Evolutionary conservation across 768 basidiomycete genomes (phyloP).

Genomic region (Russula foetens): DNA sequence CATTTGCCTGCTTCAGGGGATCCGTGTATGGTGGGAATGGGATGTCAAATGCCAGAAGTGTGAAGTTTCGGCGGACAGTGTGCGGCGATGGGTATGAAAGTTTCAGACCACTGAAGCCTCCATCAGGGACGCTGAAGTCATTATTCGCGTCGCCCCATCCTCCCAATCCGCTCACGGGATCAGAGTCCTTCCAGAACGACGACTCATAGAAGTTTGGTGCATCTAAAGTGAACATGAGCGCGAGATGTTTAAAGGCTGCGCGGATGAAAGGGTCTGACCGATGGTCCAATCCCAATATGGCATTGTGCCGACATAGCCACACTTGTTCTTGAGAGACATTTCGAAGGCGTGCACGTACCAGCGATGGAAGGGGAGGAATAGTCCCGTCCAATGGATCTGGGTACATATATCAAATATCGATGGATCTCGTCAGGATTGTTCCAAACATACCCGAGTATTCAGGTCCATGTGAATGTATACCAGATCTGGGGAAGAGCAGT

Average conservation of each 20-base stretch:
- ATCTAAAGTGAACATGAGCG: too few relatives aligned
- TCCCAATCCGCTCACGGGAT: constrained; percentile 23
- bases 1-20: too few relatives aligned
- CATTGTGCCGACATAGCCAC: constrained; percentile 21
- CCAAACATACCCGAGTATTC: constrained; percentile 15
- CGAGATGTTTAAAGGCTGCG: too few relatives aligned
- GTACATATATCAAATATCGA: not conserved
- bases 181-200: constrained; percentile 20
- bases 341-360: constrained; percentile 22
- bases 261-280: constrained; percentile 6
- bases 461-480: constrained; percentile 26
- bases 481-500: constrained; percentile 14
- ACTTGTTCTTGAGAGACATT: constrained; percentile 19
- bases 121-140: constrained; percentile 23
- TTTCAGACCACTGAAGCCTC: constrained; percentile 25
- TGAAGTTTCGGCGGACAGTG: constrained; percentile 29
- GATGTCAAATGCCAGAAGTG: constrained; percentile 25
- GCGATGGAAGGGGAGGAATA: constrained; percentile 27
- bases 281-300: constrained; percentile 28
- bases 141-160: constrained; percentile 24
- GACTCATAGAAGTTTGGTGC: constrained; percentile 21
- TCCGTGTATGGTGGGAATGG: too few relatives aligned
- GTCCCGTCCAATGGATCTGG: constrained; percentile 23
- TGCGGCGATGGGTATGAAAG: constrained; percentile 30
- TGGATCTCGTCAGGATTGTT: too few relatives aligned